Evolutionary conservation across 1,284 basidiomycete genomes (phyloP).

Genomic region (Amylostereum areolatum): DNA sequence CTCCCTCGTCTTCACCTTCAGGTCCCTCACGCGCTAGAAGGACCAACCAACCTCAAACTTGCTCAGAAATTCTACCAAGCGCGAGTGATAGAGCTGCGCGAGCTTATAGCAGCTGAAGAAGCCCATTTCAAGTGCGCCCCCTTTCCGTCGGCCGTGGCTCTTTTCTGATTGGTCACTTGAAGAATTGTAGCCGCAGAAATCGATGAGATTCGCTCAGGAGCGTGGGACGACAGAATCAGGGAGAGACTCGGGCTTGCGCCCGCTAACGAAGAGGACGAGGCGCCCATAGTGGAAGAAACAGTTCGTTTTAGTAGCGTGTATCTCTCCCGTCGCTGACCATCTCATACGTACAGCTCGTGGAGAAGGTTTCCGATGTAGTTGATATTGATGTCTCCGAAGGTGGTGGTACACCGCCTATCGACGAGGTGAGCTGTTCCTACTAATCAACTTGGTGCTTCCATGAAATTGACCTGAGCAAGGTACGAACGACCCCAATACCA

Average conservation of each 20-base stretch:
- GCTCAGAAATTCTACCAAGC: constrained; percentile 69
- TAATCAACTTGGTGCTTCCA: no score
- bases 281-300: neutral
- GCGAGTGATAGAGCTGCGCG: constrained; percentile 65
- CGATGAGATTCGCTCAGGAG: constrained; percentile 66
- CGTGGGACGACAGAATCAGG: constrained; percentile 54
- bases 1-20: constrained; percentile 12
- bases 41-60: constrained; percentile 53
- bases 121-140: constrained; percentile 62
- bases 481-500: no score
- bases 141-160: neutral
- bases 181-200: constrained; percentile 64
- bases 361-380: no score
- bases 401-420: no score
- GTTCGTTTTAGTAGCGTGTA: no score
- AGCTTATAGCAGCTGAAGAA: constrained; percentile 68
- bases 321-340: no score
- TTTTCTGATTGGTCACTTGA: neutral
- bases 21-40: constrained; percentile 20
- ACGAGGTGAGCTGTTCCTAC: no score
- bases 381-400: no score
- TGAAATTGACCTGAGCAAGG: no score
- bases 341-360: no score
- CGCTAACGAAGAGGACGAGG: constrained; percentile 4
- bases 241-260: constrained; percentile 18